phyloP scores from a whole-genome alignment of 306 rosid genomes.

The Vigna nakashimae region DNA sequence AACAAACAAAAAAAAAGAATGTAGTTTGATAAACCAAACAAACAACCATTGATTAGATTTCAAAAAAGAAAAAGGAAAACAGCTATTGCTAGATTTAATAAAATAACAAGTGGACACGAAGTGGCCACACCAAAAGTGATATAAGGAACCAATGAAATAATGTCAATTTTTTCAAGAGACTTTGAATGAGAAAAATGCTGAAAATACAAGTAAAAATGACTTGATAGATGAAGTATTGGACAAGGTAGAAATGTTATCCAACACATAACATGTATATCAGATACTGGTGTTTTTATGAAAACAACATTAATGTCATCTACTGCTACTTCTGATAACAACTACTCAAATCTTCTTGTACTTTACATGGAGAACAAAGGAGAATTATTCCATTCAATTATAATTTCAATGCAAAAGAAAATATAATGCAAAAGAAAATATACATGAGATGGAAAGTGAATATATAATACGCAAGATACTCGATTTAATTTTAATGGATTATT shows the following conservation, averaged over 20 bases:
- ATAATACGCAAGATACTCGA: neutral
- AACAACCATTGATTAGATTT: no score
- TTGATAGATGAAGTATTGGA: neutral
- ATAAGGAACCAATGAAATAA: conserved; percentile 10
- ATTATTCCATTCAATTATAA: neutral
- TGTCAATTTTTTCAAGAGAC: neutral
- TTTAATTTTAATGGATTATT: neutral
- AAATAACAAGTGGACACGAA: neutral
- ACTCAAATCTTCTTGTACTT: neutral
- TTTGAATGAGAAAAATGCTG: neutral
- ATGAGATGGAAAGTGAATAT: neutral
- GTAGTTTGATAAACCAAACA: no score
- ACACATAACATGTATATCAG: conserved; percentile 20
- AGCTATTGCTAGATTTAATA: neutral
- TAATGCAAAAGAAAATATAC: neutral
- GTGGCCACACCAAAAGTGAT: conserved; percentile 2
- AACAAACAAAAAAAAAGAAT: no score
- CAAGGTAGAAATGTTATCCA: neutral
- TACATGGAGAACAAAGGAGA: neutral
- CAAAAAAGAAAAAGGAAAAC: no score
- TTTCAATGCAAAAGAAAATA: neutral
- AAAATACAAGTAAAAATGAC: neutral
- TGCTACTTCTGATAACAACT: neutral
- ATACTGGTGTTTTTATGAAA: conserved; percentile 23
- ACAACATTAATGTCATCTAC: conserved; percentile 3